Conservation (phyloP, 2,329 filamentous ascomycete species). For the Neocucurbitaria cava region DNA sequence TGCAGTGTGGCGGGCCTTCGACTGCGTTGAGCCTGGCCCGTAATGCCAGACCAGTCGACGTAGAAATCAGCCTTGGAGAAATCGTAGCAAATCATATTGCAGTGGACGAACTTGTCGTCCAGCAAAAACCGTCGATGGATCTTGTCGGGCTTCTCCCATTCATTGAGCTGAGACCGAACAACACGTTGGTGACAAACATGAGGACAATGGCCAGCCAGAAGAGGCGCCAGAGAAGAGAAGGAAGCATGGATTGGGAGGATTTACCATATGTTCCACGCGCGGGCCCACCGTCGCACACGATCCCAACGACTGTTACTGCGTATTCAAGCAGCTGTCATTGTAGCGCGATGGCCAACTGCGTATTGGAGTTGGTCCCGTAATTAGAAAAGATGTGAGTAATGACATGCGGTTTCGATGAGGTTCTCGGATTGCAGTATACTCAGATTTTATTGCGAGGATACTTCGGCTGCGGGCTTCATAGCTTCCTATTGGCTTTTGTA, state of each 20-base stretch:
- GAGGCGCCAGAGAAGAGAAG: constrained; percentile 7
- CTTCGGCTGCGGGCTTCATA: constrained; percentile 19
- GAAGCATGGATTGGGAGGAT: constrained; percentile 21
- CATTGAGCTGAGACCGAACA: constrained; percentile 3
- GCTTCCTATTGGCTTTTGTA: constrained; percentile 7
- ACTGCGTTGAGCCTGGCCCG: constrained; percentile 58
- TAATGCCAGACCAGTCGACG: constrained; percentile 60
- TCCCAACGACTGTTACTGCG: constrained; percentile 13
- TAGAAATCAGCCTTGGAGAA: constrained; percentile 63
- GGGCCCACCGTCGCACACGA: constrained; percentile 11
- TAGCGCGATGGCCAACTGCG: constrained; percentile 8
- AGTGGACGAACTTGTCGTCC: constrained; percentile 6
- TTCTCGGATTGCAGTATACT: constrained; percentile 4
- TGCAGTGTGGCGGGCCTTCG: constrained; percentile 63
- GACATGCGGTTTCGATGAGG: constrained; percentile 4
- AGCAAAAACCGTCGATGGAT: constrained; percentile 6
- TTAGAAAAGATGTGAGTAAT: constrained; percentile 24
- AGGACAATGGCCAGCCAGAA: constrained; percentile 2
- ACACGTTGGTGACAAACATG: background rate
- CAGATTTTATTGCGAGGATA: constrained; percentile 5
- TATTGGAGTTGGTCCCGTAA: constrained; percentile 13
- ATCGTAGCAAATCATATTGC: constrained; percentile 61
- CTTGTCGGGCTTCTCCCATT: constrained; percentile 12
- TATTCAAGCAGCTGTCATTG: background rate
- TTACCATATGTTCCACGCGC: constrained; percentile 15